Evolutionary conservation across 768 basidiomycete species (phyloP).

Genomic region (Boletus barrowsii): DNA sequence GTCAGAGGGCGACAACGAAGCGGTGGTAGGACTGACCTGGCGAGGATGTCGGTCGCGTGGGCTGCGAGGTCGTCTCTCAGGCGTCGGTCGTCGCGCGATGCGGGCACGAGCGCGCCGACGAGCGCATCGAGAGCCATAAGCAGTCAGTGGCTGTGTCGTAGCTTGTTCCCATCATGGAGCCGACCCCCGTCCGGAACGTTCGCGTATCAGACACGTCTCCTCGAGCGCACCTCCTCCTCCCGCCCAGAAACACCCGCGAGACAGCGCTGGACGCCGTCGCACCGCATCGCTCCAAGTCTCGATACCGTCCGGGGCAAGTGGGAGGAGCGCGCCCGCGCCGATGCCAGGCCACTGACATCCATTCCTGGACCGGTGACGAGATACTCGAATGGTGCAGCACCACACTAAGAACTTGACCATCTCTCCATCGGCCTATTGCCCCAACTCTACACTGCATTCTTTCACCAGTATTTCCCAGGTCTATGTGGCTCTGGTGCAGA

Average conservation of each 20-base stretch:
- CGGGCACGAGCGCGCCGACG: slow-evolving; percentile 48
- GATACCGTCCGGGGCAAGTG: slow-evolving; percentile 69
- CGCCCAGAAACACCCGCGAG: slow-evolving; percentile 39
- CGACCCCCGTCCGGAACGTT: too few species aligned
- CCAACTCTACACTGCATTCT: neutral
- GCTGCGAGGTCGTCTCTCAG: slow-evolving; percentile 56
- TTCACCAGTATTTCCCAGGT: neutral
- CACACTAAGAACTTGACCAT: too few species aligned
- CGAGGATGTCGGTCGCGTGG: slow-evolving; percentile 73
- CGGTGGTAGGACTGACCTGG: slow-evolving; percentile 46
- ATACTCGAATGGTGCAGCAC: too few species aligned
- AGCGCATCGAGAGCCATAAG: slow-evolving; percentile 28
- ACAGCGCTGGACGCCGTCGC: slow-evolving; percentile 65
- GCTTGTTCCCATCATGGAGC: slow-evolving; percentile 16
- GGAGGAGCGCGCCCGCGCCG: slow-evolving; percentile 66
- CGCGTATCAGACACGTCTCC: slow-evolving; percentile 77
- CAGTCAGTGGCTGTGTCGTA: slow-evolving; percentile 15
- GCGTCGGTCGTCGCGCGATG: slow-evolving; percentile 44
- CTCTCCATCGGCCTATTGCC: too few species aligned
- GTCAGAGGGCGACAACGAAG: too few species aligned
- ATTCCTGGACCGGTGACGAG: too few species aligned
- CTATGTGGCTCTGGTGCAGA: neutral
- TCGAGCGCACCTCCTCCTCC: slow-evolving; percentile 64
- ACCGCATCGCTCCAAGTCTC: slow-evolving; percentile 65
- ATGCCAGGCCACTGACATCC: too few species aligned